Conservation (phyloP, 257 asterid species). For the Rauvolfia tetraphylla region DNA sequence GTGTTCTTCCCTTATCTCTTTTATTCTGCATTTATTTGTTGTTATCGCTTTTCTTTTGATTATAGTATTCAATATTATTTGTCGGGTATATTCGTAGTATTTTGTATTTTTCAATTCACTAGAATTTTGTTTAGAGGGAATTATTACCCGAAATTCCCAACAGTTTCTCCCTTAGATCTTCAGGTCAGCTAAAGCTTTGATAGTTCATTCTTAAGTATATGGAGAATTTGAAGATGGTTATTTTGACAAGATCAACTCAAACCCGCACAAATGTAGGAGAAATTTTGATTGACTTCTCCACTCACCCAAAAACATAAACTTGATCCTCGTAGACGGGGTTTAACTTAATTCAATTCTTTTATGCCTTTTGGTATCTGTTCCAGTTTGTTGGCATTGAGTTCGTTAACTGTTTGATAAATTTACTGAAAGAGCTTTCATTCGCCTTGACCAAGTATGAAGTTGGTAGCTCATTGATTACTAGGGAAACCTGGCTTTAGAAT, state of each 20-base stretch:
- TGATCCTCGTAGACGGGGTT: background rate
- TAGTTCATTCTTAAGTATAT: background rate
- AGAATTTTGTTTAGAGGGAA: no score
- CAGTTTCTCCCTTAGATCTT: slow-evolving; percentile 1
- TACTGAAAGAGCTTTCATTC: slow-evolving; percentile 1
- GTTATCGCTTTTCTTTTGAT: no score
- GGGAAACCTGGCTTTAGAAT: no score
- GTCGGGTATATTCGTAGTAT: no score
- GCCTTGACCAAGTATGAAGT: background rate
- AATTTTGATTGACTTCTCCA: background rate
- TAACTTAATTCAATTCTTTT: background rate
- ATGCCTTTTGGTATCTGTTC: background rate
- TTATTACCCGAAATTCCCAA: background rate
- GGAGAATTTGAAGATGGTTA: background rate
- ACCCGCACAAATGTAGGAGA: background rate
- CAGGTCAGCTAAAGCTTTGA: slow-evolving; percentile 7
- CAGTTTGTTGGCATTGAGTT: background rate
- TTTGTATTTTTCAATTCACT: no score
- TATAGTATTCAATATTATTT: no score
- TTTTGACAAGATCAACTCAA: background rate
- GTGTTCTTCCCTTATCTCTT: no score
- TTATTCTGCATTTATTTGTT: no score
- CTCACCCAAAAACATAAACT: background rate
- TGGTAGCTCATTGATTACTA: background rate
- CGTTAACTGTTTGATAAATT: slow-evolving; percentile 4